Base-by-base conservation (phyloP, 176 grass and related monocot species). In the Aechmea fasciata region DNA sequence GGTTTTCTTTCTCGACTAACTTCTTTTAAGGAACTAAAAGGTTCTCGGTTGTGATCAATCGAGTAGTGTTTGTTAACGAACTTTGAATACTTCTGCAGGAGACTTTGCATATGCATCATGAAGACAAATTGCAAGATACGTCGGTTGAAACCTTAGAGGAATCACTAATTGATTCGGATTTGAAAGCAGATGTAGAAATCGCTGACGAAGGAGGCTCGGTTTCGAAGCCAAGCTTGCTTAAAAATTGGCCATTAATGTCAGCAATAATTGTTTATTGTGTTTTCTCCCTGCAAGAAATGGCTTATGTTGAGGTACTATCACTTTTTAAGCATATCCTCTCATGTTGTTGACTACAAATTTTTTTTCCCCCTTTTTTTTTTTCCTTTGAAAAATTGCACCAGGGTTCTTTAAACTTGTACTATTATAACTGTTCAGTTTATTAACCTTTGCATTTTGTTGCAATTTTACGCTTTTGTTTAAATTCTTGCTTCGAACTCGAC, bases 161-260 rank as follows among this genome's bases (percentile, higher is more conserved):
- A 22, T 64, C 71, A 49, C 50, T 50, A 64, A n/a, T 62, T 22
- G 57, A 17, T 3, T 10, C 10, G 24, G 54, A 51, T 19, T 15
- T n/a, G 18, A 64, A 64, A 64, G 11, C 9, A 65, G 17, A 50
- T 51, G 47, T 0, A 19, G 33, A 26, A 50, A 47, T 63, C 25
- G 18, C 9, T 28, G 68, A 72, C 29, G 64, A 61, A 47, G 55
- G 69, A 65, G 71, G 63, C 53, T 51, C 75, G 73, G 41, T 23
- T 33, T 14, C 41, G 54, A 82, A 76, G 26, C 71, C 76, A 62
- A 88, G 64, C 24, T 67, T 91, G 63, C 74, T 84, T 3, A 91
- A 82, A 68, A 96, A 96, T 52, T 72, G 85, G 85, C 88, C 92
- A 63, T 72, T 96, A 77, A 87, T 96, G 78, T 89, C 88, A 22